Percentiles rank a stretch among this genome's conserved stretches.
Evolutionary conservation across 2,329 filamentous ascomycete genomes (phyloP).

Genomic region (Coniochaeta sp.): DNA sequence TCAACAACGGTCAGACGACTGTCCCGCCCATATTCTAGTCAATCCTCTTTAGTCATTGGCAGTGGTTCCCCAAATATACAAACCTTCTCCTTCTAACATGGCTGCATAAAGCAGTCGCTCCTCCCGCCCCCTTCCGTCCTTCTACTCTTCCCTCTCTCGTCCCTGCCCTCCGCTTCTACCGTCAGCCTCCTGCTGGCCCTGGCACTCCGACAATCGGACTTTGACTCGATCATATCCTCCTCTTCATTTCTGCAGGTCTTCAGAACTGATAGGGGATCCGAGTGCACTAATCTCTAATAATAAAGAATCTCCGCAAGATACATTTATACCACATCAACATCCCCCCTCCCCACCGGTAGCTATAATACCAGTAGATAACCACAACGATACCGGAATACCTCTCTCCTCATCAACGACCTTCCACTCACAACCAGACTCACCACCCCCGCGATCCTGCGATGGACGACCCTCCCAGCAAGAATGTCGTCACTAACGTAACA

Average conservation of each 20-base stretch:
- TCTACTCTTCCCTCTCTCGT: not conserved
- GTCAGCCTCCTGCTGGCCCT: not conserved
- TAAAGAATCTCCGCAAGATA: not conserved
- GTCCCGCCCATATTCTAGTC: not conserved
- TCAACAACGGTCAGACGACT: not conserved
- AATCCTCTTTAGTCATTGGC: not conserved
- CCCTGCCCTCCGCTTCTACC: not conserved
- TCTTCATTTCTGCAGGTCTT: not conserved
- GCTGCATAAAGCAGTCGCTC: not conserved
- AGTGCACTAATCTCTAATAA: not conserved
- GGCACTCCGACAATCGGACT: not conserved
- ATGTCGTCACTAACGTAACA: not conserved
- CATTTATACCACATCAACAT: not conserved
- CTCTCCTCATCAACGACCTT: not conserved
- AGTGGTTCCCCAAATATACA: not conserved
- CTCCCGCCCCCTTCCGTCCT: not conserved
- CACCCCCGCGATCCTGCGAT: not conserved
- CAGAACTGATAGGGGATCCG: not conserved
- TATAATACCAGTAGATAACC: not conserved
- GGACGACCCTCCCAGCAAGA: not conserved
- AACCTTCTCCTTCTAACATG: not conserved
- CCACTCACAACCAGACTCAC: not conserved
- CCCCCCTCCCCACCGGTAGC: not conserved
- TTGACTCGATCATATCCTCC: not conserved
- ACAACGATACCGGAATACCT: not conserved